phyloP scores from a whole-genome alignment of 768 basidiomycete genomes.

The Guyanaporus albipodus region DNA sequence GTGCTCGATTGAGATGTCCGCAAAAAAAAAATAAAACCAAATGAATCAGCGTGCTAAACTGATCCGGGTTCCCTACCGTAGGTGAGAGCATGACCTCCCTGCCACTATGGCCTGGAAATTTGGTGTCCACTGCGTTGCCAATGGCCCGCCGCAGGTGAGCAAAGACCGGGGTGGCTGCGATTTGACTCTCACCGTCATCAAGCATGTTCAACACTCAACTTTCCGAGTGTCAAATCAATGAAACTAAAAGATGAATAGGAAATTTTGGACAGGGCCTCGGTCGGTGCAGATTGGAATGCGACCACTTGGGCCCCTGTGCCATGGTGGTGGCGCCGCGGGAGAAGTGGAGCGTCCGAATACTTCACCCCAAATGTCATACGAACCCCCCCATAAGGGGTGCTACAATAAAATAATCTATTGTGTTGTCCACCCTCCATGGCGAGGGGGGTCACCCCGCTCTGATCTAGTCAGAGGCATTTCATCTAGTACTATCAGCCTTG shows the following conservation, averaged over 20 bases:
- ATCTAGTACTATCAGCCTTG: constrained; percentile 4
- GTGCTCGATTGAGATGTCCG: not conserved
- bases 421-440: too few relatives aligned
- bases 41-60: constrained; percentile 25
- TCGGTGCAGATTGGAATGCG: not conserved
- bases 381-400: not conserved
- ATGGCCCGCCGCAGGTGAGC: not conserved
- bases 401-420: not conserved
- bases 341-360: not conserved
- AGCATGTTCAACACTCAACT: constrained; percentile 7
- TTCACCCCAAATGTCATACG: not conserved
- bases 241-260: not conserved
- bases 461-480: constrained; percentile 8
- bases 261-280: too few relatives aligned
- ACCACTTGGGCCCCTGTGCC: not conserved
- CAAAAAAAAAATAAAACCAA: not conserved
- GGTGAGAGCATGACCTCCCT: constrained; percentile 8
- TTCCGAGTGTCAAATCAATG: not conserved
- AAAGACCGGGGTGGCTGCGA: not conserved
- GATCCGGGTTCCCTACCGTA: constrained; percentile 44
- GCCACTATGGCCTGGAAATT: constrained; percentile 32
- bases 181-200: constrained; percentile 24
- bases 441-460: constrained; percentile 9
- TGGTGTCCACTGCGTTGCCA: not conserved
- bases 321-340: constrained; percentile 2